These are phyloP conservation scores for Thecaphora thlaspeos DNA, from an alignment of 1,284 basidiomycete genomes.

Conservation along the genomic window DNA sequence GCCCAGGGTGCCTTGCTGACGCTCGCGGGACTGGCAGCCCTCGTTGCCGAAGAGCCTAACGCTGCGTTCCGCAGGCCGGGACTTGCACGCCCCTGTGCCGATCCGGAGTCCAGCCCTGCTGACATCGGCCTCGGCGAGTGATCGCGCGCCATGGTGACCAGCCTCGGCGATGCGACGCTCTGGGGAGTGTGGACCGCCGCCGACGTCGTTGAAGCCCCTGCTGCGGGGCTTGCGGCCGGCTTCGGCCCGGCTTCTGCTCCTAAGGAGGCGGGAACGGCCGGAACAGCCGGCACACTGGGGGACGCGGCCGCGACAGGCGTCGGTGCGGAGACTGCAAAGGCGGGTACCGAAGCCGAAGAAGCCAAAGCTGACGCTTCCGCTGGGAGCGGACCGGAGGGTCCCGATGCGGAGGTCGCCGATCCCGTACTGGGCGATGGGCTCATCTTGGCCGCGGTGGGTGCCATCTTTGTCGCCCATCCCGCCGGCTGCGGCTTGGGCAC, in stretches of 20 bases:
- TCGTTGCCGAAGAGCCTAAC: conserved; percentile 17
- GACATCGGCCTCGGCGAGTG: conserved; percentile 26
- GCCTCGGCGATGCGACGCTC: conserved; percentile 32
- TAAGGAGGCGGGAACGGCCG: no score
- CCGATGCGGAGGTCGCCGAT: background rate
- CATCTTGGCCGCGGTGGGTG: conserved; percentile 12
- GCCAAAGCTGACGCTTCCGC: conserved; percentile 18
- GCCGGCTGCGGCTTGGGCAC: conserved; percentile 34
- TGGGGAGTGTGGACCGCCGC: conserved; percentile 3
- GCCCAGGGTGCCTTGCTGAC: conserved; percentile 44
- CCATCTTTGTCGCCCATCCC: conserved; percentile 31
- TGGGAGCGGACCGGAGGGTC: conserved; percentile 13
- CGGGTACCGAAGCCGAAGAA: no score
- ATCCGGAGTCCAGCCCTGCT: conserved; percentile 23
- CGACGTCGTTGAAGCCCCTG: conserved; percentile 2
- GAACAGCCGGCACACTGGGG: no score
- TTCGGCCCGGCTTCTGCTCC: conserved; percentile 18
- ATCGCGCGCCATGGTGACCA: conserved; percentile 35
- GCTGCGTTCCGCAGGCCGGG: conserved; percentile 39
- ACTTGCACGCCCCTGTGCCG: conserved; percentile 25
- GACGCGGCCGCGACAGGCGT: no score
- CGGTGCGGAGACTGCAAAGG: no score
- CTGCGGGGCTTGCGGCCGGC: conserved; percentile 7
- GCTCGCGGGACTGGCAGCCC: conserved; percentile 25
- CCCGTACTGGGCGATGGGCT: conserved; percentile 1